Base-by-base conservation (phyloP, 352 stramenopile species). In the Pythium biforme region DNA sequence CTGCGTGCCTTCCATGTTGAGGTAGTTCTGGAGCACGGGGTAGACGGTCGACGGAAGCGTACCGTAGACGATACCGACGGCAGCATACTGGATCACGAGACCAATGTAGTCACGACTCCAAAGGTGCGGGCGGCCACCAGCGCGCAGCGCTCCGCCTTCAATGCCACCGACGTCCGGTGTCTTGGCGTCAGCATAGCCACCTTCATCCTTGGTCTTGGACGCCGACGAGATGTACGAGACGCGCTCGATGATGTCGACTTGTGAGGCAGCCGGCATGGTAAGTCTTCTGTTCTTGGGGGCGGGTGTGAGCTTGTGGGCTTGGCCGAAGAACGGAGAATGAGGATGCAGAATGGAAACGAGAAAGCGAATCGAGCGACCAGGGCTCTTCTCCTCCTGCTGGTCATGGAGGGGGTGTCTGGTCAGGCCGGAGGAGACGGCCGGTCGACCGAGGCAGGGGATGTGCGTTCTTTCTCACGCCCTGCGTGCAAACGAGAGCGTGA, bases 1-100 rank as follows among this genome's bases (percentile, higher is more conserved):
- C 58, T 84, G 70, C n/a, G 76, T 60, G 25, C 74, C 76, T 33
- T 70, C 75, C 63, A 77, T 81, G 58, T 86, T 75, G 43, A 85
- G 68, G 62, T 85, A 88, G 52, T 74, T 45, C 52, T 75, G 66
- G 55, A 86, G 56, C 63, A 88, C 73, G 8, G 79, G 74, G 57
- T 88, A 88, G 25, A 82, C 61, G 0, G 74, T 78, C 34, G 71
- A 68, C 0, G 77, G 78, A 2, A 88, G 63, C 45, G 69, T 72
- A 15, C 75, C 77, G 49, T 81, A 79, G 25, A 84, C 64, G 17
- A 83, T 53, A 47, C 76, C 74, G 10, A 83, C 73, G 4, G 70
- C 74, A 14, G 76, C 75, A 47, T 86, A 86, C 63, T 87, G 77
- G 41, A 69, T 70, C 8, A 84, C 34, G 7, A 87, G 67, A 39